Evolutionary conservation across 192 early-diverging fungal genomes (phyloP), one percentile per base, ranked within the genome.

Genomic region (Backusella psychrophila): DNA sequence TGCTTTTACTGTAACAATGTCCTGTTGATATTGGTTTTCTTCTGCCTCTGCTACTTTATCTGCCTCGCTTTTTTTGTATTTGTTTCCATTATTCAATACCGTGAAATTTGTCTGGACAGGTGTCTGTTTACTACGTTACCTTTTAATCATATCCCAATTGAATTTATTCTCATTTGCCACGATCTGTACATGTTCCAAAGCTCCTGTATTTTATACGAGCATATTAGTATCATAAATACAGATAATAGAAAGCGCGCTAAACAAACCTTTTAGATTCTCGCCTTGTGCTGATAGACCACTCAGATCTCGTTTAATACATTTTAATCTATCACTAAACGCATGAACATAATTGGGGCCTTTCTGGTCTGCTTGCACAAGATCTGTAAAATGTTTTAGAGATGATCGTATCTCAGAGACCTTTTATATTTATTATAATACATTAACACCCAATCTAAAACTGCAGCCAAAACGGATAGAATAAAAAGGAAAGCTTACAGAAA

Each of bases 381-480:
- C 38, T 23, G 68, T 70, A 69, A 76, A 76, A 21, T 76, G 41
- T 19, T 39, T n/a, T 2, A 76, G 31, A 69, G 75, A 76, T 41
- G 75, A 56, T 56, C 75, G 41, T 23, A 76, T 76, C 44, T 76
- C 75, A 41, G 75, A 69, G 11, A 76, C 75, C 75, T 74, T 39
- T 56, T 53, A 19, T 33, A 36, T 35, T 33, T 15, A n/a, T 35
- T 66, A 66, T 46, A 52, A 53, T 39, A 39, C 38, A 35, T 31
- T 56, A 31, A 73, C 7, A n/a, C 15, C 19, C 19, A 21, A 35
- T 59, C 44, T 46, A 39, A 44, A 44, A 70, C 12, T 11, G 69
- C 15, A 31, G 9, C 15, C 15, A 49, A 11, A 19, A 31, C 31
- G 56, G 19, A 4, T 29, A 71, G 23, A 34, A 49, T 7, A 71